Evolutionary conservation across 495 filamentous ascomycete species (phyloP), one percentile per base, ranked within the genome.

Genomic region (Hypoxylon rickii): DNA sequence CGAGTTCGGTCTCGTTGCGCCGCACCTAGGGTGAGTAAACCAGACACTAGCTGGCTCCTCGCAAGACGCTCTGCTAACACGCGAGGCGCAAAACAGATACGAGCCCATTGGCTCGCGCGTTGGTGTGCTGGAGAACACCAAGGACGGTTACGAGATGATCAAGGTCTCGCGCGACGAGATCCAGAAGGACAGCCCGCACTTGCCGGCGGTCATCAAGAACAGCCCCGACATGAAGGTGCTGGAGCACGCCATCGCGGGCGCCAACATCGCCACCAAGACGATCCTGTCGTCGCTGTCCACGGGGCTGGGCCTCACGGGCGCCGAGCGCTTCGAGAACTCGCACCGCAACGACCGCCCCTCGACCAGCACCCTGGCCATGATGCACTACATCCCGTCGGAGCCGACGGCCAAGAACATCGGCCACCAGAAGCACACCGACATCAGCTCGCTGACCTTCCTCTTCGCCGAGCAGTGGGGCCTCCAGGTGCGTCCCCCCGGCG

Each of bases 351-450:
- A 76, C 54, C 68, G 71, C 12, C 73, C 77, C 5, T 79, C 76
- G 19, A 77, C 77, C 38, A 76, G 68, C 55, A 76, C 71, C 11
- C 53, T 75, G 18, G 70, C 72, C 62, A 75, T 74, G 68, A 74
- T 73, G 73, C 76, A 73, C 70, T 79, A 74, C 66, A 72, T 78
- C 60, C 73, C 73, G 39, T 71, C 73, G 42, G 68, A 75, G 39
- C 68, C 67, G 29, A 65, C 54, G 39, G 67, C 69, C 55, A 64
- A 70, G 63, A 71, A 73, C 64, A 68, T 79, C 57, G 76, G 74
- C 24, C 79, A 81, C 61, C 71, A 80, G 63, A 79, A 78, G 70
- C 81, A 85, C 70, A 85, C 82, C 39, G 82, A 85, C 70, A 77
- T 83, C 64, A 76, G 77, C 65, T 77, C 76, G 29, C 70, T 83